These are phyloP conservation scores for Dictyostelium purpureum DNA, from an alignment of 78 protist genomes.

Conservation along the genomic window DNA sequence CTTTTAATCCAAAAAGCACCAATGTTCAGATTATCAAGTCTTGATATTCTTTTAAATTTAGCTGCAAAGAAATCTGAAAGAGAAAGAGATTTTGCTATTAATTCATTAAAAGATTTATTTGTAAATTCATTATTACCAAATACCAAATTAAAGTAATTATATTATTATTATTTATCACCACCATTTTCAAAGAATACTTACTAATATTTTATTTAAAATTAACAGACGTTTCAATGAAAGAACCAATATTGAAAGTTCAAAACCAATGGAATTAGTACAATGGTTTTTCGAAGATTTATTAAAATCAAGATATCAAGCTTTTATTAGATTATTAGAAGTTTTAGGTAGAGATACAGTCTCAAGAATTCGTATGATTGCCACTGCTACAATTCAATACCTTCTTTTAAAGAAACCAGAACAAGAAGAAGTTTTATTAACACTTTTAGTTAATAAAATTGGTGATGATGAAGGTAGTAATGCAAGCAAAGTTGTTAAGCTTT, in stretches of 20 bases:
- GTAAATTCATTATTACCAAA: conserved; percentile 49
- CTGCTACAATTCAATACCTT: conserved; percentile 11
- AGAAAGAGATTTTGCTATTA: conserved; percentile 66
- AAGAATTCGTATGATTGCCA: conserved; percentile 15
- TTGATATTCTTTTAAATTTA: conserved; percentile 39
- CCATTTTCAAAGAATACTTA: not conserved
- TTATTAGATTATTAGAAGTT: conserved; percentile 28
- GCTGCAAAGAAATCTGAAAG: conserved; percentile 72
- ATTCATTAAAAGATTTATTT: conserved; percentile 66
- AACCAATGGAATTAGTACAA: conserved; percentile 28
- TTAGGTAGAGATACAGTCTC: conserved; percentile 7
- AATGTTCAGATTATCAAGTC: conserved; percentile 43
- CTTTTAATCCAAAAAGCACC: conserved; percentile 46
- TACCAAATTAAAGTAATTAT: conserved; percentile 58
- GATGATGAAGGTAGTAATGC: conserved; percentile 70
- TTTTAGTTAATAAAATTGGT: conserved; percentile 83
- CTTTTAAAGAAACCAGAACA: conserved; percentile 75
- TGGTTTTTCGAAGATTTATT: conserved; percentile 82
- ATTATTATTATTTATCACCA: not conserved
- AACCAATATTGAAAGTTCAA: not conserved
- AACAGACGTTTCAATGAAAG: conserved; percentile 51
- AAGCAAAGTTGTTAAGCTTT: conserved; percentile 22
- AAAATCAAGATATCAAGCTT: conserved; percentile 27
- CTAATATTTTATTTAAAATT: not conserved
- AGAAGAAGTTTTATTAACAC: conserved; percentile 67